Conservation (phyloP, 176 grass and related monocot genomes). For the Aegilops speltoides region DNA sequence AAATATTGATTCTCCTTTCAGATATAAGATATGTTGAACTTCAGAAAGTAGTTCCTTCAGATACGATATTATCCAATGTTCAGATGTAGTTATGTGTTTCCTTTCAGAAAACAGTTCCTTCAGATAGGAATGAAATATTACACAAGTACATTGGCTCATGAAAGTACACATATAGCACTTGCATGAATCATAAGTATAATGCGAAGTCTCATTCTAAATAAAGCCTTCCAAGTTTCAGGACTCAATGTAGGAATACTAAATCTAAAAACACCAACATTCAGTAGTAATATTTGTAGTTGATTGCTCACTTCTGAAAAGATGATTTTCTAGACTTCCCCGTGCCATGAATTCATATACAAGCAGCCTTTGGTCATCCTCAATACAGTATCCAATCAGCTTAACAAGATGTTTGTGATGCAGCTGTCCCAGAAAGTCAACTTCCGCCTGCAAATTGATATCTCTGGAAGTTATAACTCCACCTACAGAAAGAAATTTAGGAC, state of each 20-base stretch:
- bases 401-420: constrained; percentile 97
- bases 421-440: constrained; percentile 96
- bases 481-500: constrained; percentile 1
- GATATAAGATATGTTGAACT: not conserved
- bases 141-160: not conserved
- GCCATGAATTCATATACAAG: constrained; percentile 99
- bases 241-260: not conserved
- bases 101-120: not conserved
- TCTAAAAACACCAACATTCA: not conserved
- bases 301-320: constrained; percentile 95
- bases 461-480: constrained; percentile 11
- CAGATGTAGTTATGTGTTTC: not conserved
- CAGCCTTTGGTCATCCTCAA: constrained; percentile 91
- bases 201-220: not conserved
- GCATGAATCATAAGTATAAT: not conserved
- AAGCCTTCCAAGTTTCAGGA: not conserved
- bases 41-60: not conserved
- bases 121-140: not conserved
- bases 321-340: constrained; percentile 97
- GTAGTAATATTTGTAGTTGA: not conserved
- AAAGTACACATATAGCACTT: not conserved
- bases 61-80: not conserved
- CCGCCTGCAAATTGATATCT: constrained; percentile 56
- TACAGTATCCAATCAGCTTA: constrained; percentile 98
- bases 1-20: not conserved